Evolutionary conservation across 202 grass and related monocot genomes (phyloP), one percentile per base, ranked within the genome.

Genomic region (Panicum virgatum): DNA sequence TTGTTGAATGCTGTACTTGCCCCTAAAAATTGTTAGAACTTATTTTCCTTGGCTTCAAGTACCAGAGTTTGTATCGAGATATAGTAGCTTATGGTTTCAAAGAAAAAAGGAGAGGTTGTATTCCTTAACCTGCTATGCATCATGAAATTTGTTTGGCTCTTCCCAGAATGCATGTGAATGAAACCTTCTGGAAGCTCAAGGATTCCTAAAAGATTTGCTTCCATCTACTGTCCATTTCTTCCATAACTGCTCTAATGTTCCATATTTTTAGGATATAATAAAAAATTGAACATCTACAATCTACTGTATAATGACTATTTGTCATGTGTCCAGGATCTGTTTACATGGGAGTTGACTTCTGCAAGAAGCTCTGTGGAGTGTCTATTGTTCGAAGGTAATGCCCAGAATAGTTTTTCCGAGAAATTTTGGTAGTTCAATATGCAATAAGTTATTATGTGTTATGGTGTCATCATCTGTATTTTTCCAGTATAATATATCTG

Each of bases 321-420:
- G 51, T 82, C 44, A 29, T 57, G 80, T 1, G 3, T 79, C 22
- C 73, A 98, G 96, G 91, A 64, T 93, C 90, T 81, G 68, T 83
- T 63, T 98, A 98, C 64, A 76, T 14, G n/a, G 96, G 96, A 67
- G 96, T 98, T 90, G 90, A 93, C 44, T 98, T 98, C 66, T 96
- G 96, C 81, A 98, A 96, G 90, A 98, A 93, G 83, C 92, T 98
- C 57, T 98, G 96, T 83, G 96, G 96, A 72, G 92, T 93, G 47
- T 98, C 96, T 48, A 80, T 98, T 84, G 69, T 98, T 66, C 85
- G 92, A 92, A 98, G 92, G 92, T 96, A 74, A 77, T 79, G 51
- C 14, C 11, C 32, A 68, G 32, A 84, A 45, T 84, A 43, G 15
- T 25, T 25, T 58, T 34, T 48, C 29, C 0, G 11, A 25, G 25